These are phyloP conservation scores for Striga asiatica DNA, from an alignment of 257 asterid species.

Conservation along the genomic window DNA sequence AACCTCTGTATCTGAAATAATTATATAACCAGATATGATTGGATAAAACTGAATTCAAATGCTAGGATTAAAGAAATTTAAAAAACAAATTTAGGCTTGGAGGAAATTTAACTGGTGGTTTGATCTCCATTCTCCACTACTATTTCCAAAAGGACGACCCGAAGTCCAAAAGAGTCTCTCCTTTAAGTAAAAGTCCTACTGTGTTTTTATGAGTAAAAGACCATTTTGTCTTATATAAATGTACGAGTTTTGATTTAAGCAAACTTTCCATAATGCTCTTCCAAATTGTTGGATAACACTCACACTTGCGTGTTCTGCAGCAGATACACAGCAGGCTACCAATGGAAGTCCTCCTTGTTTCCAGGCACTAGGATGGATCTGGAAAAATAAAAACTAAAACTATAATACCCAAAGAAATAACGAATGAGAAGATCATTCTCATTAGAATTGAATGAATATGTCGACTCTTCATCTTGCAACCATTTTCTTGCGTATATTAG, in stretches of 20 bases:
- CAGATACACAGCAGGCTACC: conserved; percentile 73
- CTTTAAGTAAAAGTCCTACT: background rate
- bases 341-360: conserved; percentile 85
- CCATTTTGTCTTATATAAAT: too few species aligned
- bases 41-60: background rate
- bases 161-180: background rate
- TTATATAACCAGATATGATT: background rate
- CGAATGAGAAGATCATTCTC: background rate
- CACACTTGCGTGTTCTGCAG: conserved; percentile 85
- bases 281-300: conserved; percentile 26
- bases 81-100: too few species aligned
- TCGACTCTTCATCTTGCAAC: too few species aligned
- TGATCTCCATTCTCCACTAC: too few species aligned
- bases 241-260: background rate
- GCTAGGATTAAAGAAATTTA: background rate
- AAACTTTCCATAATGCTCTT: conserved; percentile 5
- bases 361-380: conserved; percentile 94
- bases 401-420: background rate
- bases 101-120: too few species aligned
- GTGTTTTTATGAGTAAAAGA: too few species aligned
- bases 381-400: conserved; percentile 13
- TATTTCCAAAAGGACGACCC: background rate
- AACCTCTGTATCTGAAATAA: background rate
- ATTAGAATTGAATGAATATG: background rate
- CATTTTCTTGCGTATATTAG: too few species aligned